Evolutionary conservation across 495 filamentous ascomycete species (phyloP).

Genomic region (Penicillium simplicissimum): DNA sequence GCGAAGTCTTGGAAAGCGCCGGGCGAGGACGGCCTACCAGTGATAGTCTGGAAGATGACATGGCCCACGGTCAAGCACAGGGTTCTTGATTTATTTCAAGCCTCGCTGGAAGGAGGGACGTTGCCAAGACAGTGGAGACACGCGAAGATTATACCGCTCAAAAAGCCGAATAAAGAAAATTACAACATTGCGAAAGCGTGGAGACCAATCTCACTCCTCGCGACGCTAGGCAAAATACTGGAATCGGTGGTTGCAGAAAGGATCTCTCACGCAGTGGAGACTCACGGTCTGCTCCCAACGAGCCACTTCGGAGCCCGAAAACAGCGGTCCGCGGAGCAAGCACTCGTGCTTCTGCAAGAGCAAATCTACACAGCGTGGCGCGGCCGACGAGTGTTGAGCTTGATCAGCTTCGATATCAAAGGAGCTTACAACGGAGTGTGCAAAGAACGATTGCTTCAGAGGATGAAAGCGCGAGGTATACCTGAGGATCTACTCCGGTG

Average conservation of each 20-base stretch:
- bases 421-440: constrained; percentile 44
- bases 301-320: no score
- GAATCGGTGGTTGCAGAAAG: constrained; percentile 32
- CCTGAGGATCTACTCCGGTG: constrained; percentile 30
- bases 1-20: constrained; percentile 27
- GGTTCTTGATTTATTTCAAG: constrained; percentile 23
- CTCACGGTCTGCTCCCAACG: no score
- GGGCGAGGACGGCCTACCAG: constrained; percentile 27
- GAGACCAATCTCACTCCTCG: constrained; percentile 33
- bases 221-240: constrained; percentile 31
- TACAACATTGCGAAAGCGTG: constrained; percentile 21
- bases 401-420: constrained; percentile 46
- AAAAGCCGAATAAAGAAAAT: constrained; percentile 25
- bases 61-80: constrained; percentile 32
- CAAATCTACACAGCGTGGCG: no score
- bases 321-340: no score
- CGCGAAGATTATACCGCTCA: constrained; percentile 25
- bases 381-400: constrained; percentile 22
- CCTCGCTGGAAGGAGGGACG: constrained; percentile 17
- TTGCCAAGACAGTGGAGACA: no score
- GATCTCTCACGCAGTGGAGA: constrained; percentile 29
- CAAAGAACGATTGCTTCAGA: constrained; percentile 34
- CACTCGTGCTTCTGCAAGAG: no score
- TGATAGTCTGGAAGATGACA: constrained; percentile 29
- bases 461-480: constrained; percentile 34